Percentiles rank a stretch among this genome's conserved stretches.
These are phyloP conservation scores for Primulina eburnea DNA, from an alignment of 257 asterid genomes.

Conservation along the genomic window DNA sequence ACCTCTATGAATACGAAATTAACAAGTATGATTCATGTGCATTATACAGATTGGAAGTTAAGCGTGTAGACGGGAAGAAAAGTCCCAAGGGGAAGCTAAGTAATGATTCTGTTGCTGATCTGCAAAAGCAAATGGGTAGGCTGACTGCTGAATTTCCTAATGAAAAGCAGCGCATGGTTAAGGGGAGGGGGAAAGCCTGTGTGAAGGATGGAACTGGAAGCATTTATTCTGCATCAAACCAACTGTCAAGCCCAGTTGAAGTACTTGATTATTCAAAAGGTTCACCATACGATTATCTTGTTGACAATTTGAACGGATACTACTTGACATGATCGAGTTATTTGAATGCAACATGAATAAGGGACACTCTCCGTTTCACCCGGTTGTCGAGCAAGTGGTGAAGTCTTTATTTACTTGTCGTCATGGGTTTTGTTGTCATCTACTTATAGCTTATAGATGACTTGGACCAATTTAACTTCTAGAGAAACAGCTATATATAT, in stretches of 20 bases:
- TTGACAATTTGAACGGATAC: conserved; percentile 52
- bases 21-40: conserved; percentile 68
- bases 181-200: conserved; percentile 46
- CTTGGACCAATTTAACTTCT: conserved; percentile 37
- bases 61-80: conserved; percentile 71
- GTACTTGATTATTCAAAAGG: conserved; percentile 42
- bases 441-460: conserved; percentile 33
- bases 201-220: conserved; percentile 34
- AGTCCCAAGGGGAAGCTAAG: conserved; percentile 70
- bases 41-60: conserved; percentile 80
- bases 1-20: conserved; percentile 82
- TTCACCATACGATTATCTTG: conserved; percentile 49
- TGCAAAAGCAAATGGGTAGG: conserved; percentile 88
- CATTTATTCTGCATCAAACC: conserved; percentile 28
- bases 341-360: conserved; percentile 31
- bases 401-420: conserved; percentile 19
- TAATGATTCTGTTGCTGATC: conserved; percentile 71
- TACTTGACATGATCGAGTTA: conserved; percentile 36
- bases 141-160: conserved; percentile 73
- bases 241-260: conserved; percentile 33
- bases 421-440: conserved; percentile 28
- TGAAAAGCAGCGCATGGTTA: conserved; percentile 44
- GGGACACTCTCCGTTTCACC: conserved; percentile 32
- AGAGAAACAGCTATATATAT: conserved; percentile 18
- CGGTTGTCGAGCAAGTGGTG: conserved; percentile 42